Base-by-base conservation (phyloP, 768 basidiomycete genomes). In the Mrakia gelida region DNA sequence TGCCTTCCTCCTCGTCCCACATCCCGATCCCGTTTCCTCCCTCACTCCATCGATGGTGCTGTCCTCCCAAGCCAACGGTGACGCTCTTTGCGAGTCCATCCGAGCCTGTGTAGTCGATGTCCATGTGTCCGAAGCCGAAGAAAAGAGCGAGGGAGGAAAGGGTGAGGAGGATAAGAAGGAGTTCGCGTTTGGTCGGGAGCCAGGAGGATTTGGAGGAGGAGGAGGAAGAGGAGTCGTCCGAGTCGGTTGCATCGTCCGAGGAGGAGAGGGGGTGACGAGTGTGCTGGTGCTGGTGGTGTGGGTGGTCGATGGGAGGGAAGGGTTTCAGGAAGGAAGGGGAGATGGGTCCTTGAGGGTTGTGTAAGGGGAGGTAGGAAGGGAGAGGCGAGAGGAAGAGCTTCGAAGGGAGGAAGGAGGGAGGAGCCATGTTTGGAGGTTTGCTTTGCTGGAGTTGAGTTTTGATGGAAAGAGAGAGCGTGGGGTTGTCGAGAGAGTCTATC, bases 71-170 rank as follows among this genome's bases (percentile, higher is more conserved):
- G 3, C 54, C 72, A 23, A 54, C 49, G 34, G 56, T 34, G 28
- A 54, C 18, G 15, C 32, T 38, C 72, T 73, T 54, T 38, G 16
- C 41, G 76, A 28, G 8, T 18, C 15, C 43, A 26, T 72, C 54
- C 21, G 43, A 18, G 61, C 2, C 45, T 30, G 81, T 63, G 71
- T 85, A 84, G 56, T 89, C 83, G 54, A 88, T 85, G 62, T 87
- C 86, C 9, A 92, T 85, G 0, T 91, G 89, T 3, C 87, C 83
- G 83, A 92, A 91, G 79, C 94, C 92, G 83, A 90, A 92, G 56
- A 92, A 88, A 65, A 94, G 83, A 41, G 91, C 84, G 82, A 93
- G 92, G 71, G 89, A 84, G 23, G 88, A 86, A 45, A 92, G 83
- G 15, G 90, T 88, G 80, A 91, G 88, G 52, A 92, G 85, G 79